phyloP scores from a whole-genome alignment of 1,139 yeast species.

The Candida tunisiensis region DNA sequence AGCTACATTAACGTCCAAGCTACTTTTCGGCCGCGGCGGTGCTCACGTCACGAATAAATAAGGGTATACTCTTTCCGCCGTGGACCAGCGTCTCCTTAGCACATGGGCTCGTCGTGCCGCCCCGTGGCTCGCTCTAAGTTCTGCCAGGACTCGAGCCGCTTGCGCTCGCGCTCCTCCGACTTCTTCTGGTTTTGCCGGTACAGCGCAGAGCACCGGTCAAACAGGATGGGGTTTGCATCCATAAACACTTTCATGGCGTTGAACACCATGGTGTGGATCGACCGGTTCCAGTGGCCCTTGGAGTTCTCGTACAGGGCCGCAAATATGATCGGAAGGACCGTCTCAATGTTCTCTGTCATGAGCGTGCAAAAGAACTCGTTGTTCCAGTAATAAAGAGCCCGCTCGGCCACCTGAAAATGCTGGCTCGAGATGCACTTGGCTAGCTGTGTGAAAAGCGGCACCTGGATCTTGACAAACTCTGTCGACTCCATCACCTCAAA shows the following conservation, averaged over 20 bases:
- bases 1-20: too few species aligned
- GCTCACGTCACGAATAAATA: too few species aligned
- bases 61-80: too few species aligned
- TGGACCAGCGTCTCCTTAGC: too few species aligned
- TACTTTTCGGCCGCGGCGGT: too few species aligned
- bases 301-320: conserved; percentile 73
- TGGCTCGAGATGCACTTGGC: conserved; percentile 90
- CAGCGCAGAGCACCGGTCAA: conserved; percentile 79
- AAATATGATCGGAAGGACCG: conserved; percentile 81
- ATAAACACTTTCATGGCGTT: conserved; percentile 83
- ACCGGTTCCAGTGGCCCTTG: conserved; percentile 75
- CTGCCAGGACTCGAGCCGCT: neutral
- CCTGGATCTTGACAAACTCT: conserved; percentile 83
- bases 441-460: conserved; percentile 85
- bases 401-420: conserved; percentile 95
- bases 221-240: conserved; percentile 84
- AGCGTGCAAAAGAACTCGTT: conserved; percentile 85
- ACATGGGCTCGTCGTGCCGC: too few species aligned
- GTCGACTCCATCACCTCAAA: conserved; percentile 92
- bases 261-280: conserved; percentile 80
- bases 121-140: neutral
- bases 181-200: conserved; percentile 65
- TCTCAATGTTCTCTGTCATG: conserved; percentile 81
- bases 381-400: conserved; percentile 86
- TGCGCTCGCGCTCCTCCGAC: conserved; percentile 38